Base-by-base conservation (phyloP, 2,329 filamentous ascomycete genomes). In the Pseudopyricularia cyperi region DNA sequence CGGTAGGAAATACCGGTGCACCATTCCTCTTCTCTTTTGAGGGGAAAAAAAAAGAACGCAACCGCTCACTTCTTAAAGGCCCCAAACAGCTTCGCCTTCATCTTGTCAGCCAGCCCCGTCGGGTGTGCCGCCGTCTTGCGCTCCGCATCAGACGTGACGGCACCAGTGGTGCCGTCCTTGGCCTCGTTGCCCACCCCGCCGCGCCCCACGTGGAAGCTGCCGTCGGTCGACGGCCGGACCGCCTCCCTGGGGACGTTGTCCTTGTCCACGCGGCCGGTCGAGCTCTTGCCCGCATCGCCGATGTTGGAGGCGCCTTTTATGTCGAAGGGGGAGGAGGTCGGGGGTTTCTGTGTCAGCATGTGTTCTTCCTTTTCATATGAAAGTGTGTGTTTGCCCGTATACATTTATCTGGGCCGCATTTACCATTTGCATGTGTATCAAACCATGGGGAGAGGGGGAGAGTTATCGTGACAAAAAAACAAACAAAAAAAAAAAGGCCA, bases 111-210 rank as follows among this genome's bases (percentile, higher is more conserved):
- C 53, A 80, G 60, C 32, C 76, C 67, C 48, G 65, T 58, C 52
- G 68, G 66, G 46, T 56, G 44, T 4, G 37, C 51, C 33, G 56
- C 52, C 32, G 57, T 49, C 39, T 59, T 59, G 57, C 65, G 60
- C 24, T 64, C 60, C 15, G 60, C 58, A 7, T 61, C 52, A 22
- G 17, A 7, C 17, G 37, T 15, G 8, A 19, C 8, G 26, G 55
- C 61, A 46, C 67, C 57, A n/a, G n/a, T n/a, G n/a, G n/a, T n/a
- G n/a, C n/a, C n/a, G n/a, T n/a, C n/a, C n/a, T n/a, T n/a, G 58
- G 73, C 68, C 62, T 74, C 74, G 62, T 82, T 82, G 50, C 77
- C 79, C 9, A 74, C 76, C 53, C 79, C 79, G 60, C 79, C 79
- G 32, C 79, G 77, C 53, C 79, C 79, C 39, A 72, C 74, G 66